Percentiles rank a stretch among this genome's conserved stretches.
Conservation (phyloP, 305 asterid species). For the Petunia hybrid region DNA sequence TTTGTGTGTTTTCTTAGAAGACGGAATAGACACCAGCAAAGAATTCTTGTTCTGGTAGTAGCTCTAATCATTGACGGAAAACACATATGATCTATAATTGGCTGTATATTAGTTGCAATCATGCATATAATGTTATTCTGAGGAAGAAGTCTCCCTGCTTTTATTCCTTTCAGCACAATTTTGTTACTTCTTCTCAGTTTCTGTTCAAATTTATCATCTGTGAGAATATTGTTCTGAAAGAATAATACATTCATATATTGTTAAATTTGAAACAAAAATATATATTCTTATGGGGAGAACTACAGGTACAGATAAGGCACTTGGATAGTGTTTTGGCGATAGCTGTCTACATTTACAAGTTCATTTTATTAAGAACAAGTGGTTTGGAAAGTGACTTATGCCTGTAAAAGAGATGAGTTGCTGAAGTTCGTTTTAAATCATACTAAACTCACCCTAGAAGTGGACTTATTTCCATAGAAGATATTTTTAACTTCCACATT, state of each 20-base stretch:
- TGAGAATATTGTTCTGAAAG: constrained; percentile 10
- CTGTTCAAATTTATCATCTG: neutral
- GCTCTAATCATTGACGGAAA: neutral
- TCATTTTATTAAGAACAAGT: neutral
- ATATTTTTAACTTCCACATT: neutral
- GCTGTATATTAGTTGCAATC: neutral
- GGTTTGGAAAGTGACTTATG: neutral
- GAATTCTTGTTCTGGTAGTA: constrained; percentile 4
- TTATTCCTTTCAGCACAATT: constrained; percentile 4
- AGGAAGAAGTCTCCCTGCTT: neutral
- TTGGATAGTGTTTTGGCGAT: neutral
- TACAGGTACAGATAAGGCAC: neutral
- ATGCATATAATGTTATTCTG: neutral
- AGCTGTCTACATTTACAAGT: neutral
- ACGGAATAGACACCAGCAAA: neutral
- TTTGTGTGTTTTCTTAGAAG: constrained; percentile 7
- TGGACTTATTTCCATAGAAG: neutral
- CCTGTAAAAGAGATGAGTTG: neutral
- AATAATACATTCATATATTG: neutral
- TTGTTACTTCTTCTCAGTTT: neutral
- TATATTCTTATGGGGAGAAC: no score
- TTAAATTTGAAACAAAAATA: neutral
- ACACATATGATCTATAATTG: neutral
- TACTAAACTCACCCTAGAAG: neutral
- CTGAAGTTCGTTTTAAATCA: neutral